phyloP scores from a whole-genome alignment of 139 green algal species.

The Chlamydomonas applanata region DNA sequence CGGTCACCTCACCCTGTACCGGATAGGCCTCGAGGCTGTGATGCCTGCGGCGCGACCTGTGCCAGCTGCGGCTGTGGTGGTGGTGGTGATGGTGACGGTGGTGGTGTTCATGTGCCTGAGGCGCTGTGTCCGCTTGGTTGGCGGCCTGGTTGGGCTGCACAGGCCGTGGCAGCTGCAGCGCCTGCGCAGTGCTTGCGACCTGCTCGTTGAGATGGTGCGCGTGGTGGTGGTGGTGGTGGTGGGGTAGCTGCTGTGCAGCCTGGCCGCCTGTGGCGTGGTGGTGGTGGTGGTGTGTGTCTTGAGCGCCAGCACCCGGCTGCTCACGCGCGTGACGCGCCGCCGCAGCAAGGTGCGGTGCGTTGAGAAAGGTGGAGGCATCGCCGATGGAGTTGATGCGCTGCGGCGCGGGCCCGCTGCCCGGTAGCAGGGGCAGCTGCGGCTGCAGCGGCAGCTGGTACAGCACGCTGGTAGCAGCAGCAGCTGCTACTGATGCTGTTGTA shows the following conservation, averaged over 20 bases:
- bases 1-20: too few relatives aligned
- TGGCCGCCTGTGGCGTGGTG: too few relatives aligned
- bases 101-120: not conserved
- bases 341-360: not conserved
- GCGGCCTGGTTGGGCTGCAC: too few relatives aligned
- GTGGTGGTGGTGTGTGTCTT: too few relatives aligned
- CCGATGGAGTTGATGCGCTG: not conserved
- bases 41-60: not conserved
- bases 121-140: not conserved
- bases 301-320: too few relatives aligned
- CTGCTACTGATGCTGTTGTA: too few relatives aligned
- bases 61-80: not conserved
- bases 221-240: not conserved
- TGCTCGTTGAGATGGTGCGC: not conserved
- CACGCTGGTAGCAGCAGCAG: too few relatives aligned
- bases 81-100: too few relatives aligned
- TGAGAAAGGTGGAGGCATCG: not conserved
- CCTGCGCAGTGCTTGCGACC: not conserved
- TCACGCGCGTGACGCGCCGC: too few relatives aligned
- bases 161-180: not conserved
- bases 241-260: not conserved
- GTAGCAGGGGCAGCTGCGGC: slow-evolving; percentile 4
- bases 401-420: too few relatives aligned
- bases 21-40: not conserved
- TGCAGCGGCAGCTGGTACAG: not conserved